Evolutionary conservation across 2,329 filamentous ascomycete genomes (phyloP).

Genomic region (Colletotrichum cereale): DNA sequence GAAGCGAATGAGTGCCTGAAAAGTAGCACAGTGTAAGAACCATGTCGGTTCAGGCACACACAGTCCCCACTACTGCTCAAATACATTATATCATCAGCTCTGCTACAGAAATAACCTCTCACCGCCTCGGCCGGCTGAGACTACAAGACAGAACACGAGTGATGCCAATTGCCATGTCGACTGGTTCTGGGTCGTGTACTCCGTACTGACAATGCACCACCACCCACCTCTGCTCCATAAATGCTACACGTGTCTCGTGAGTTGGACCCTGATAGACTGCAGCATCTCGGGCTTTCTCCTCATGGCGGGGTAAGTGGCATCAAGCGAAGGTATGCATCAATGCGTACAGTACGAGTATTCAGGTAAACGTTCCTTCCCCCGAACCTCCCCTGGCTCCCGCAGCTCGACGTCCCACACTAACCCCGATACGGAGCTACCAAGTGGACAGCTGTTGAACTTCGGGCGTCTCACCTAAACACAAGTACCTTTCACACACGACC

Average conservation of each 20-base stretch:
- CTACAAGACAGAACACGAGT: not conserved
- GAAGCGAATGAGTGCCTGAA: not conserved
- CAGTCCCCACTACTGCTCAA: not conserved
- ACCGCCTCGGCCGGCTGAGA: not conserved
- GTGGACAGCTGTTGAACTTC: conserved; percentile 46
- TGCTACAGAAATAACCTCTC: not conserved
- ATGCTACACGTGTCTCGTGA: conserved; percentile 19
- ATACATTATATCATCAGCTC: not conserved
- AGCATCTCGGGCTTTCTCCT: not conserved
- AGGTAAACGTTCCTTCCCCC: conserved; percentile 13
- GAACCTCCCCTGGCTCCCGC: conserved; percentile 21
- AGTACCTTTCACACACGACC: conserved; percentile 22
- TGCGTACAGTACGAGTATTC: not conserved
- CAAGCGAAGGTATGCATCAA: conserved; percentile 9
- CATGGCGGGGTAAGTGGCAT: conserved; percentile 28
- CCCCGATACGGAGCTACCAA: conserved; percentile 42
- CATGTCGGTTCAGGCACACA: conserved; percentile 3
- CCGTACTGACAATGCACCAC: not conserved
- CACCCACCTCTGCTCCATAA: not conserved
- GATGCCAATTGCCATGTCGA: not conserved
- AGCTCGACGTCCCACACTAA: conserved; percentile 32
- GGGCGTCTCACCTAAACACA: conserved; percentile 25
- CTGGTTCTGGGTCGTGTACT: too few relatives aligned
- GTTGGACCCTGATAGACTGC: conserved; percentile 15
- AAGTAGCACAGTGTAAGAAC: not conserved